A percentile compares a stretch with the other conserved stretches of the same genome.
These are phyloP conservation scores for Trifolium pratense DNA, from an alignment of 306 rosid genomes.

Conservation along the genomic window DNA sequence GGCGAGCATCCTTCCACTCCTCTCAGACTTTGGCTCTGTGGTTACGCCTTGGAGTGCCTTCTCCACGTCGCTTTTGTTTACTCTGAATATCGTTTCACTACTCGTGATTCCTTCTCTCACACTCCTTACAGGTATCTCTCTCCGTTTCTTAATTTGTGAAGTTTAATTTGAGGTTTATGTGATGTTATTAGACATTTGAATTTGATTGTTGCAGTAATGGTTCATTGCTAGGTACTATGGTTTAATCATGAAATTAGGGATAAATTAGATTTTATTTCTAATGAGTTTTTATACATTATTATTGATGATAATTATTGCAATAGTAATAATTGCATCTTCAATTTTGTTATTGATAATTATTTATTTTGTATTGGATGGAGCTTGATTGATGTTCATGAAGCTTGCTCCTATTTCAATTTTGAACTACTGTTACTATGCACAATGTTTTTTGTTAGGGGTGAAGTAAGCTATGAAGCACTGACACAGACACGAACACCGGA, in stretches of 20 bases:
- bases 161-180: constrained; percentile 3
- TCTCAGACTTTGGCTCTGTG: constrained; percentile 72
- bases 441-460: neutral
- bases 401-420: neutral
- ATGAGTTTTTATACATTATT: no score
- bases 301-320: neutral
- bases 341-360: neutral
- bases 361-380: constrained; percentile 12
- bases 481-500: neutral
- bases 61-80: constrained; percentile 66
- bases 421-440: neutral
- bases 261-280: no score
- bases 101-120: constrained; percentile 40
- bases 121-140: constrained; percentile 37
- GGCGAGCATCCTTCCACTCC: constrained; percentile 72
- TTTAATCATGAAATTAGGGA: constrained; percentile 21
- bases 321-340: constrained; percentile 1
- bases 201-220: constrained; percentile 22
- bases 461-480: neutral
- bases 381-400: constrained; percentile 1
- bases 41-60: constrained; percentile 67
- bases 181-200: constrained; percentile 26
- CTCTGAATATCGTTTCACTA: constrained; percentile 50
- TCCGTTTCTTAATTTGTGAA: constrained; percentile 26
- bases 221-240: no score